Evolutionary conservation across 1,284 basidiomycete genomes (phyloP), one percentile per base, ranked within the genome.

Genomic region (Pascua guehoae): DNA sequence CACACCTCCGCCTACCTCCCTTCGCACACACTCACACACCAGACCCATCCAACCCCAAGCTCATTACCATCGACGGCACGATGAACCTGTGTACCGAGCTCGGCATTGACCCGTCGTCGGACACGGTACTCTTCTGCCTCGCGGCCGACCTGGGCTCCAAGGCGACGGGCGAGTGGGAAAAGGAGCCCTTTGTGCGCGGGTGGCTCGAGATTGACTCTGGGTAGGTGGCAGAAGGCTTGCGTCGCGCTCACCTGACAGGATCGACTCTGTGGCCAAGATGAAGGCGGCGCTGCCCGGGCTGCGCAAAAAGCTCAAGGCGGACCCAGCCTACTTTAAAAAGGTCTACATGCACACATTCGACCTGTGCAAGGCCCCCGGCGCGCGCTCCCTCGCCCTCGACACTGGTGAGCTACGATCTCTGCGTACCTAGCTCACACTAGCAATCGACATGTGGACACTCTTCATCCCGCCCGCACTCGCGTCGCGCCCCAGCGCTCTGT

Each of bases 271-370:
- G 61, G 75, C 81, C 2, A 79, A 76, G 10, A 91, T 95, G 85
- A 84, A 84, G 68, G 67, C 72, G 2, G 75, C 83, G 15, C 78
- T 95, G 14, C 72, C 80, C 1, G 79, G 76, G 38, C 77, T 95
- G 56, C 81, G 86, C 43, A 76, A 80, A 49, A 84, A 84, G 68
- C 84, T 95, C 43, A 82, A 81, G 24, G 79, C 81, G 8, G 86
- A 94, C 68, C 79, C 85, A 0, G 79, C 75, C 0, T 91, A 91
- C 76, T 98, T 95, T 79, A 84, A 84, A 62, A 85, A 86, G 62
- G 90, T 97, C 11, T 98, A 98, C 79, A 84, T 84, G 64, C 88
- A 87, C 75, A 89, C 91, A 0, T 98, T 97, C 70, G 85, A 87
- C 60, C 91, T 97, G 75, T 88, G 86, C 32, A 85, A 88, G 58